Evolutionary conservation across 345 rosid genomes (phyloP), one percentile per base, ranked within the genome.

Genomic region (Lagerstroemia speciosa): DNA sequence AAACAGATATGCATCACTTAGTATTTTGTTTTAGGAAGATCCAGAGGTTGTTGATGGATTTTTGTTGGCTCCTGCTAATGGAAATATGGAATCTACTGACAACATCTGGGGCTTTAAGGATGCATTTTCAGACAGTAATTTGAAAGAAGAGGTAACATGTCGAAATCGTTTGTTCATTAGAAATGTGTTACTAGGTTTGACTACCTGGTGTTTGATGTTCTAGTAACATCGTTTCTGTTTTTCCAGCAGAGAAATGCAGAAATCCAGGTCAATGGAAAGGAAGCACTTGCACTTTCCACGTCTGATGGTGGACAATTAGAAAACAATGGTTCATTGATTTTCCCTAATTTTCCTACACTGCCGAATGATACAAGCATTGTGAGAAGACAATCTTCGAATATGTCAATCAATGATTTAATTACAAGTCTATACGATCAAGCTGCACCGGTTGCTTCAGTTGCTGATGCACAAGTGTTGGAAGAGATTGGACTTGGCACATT

Each of bases 361-460:
- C 71, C 75, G 66, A 58, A 73, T 15, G 66, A 73, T 6, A 24
- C 62, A 64, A 79, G 41, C 55, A 82, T 71, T 52, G 75, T 62
- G 55, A 30, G 69, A 68, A 85, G 79, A 73, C 71, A 74, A 36
- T 45, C 33, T 76, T 66, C 86, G 67, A 71, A 64, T 70, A 62
- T 78, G 64, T 79, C 90, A 37, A 79, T 93, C 67, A 78, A 37
- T 62, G 97, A 93, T 83, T 87, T 93, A 31, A 79, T 93, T 67
- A 84, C 98, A 64, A 91, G 78, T 79, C 81, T 89, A 72, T 93
- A 91, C 76, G 72, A 78, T 82, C 89, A 89, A 81, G 74, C 85
- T 69, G 82, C 79, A 70, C 83, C 72, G 69, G 81, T 65, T 60
- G 69, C 63, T 70, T 68, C 85, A 46, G 67, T 69, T 38, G 74